Base-by-base conservation (phyloP, 176 grass and related monocot genomes). In the barley (Hordeum vulgare) region DNA sequence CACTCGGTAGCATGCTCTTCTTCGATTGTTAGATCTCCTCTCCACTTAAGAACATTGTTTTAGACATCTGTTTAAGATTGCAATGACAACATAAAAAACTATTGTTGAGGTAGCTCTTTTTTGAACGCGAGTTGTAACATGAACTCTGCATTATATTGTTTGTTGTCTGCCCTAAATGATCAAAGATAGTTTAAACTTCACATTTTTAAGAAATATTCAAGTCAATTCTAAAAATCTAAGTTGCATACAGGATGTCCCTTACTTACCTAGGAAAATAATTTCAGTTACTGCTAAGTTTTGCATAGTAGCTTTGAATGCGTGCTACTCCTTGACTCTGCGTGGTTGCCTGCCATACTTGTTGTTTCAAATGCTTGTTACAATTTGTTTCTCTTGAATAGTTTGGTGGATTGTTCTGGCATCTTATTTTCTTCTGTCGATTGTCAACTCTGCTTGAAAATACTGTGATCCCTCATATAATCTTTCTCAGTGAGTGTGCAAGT, bases 11-110 rank as follows among this genome's bases (percentile, higher is more conserved):
- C 34, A 35, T 35, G 34, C 34, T 35, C 34, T 35, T 5, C 34
- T 35, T 35, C 34, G 4, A 35, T 35, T 5, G 4, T 35, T 35
- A 35, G 4, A 5, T 35, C 34, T 35, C 34, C 6, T 80, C 31
- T 81, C 8, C 51, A 78, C 51, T 82, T 45, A 88, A 67, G 27
- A 47, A 61, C 31, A 7, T 87, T 66, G 11, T 68, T 87, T 25
- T 70, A 37, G 33, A 36, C 10, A 3, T 37, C 15, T 61, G 2
- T 21, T 75, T n/a, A 77, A 71, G 72, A 59, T 70, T 49, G 31
- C 8, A 59, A 59, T 4, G 26, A 31, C 34, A 80, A 66, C 77
- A 47, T 18, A n/a, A 9, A 65, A 64, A 62, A 72, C 28, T 78
- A 77, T 27, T 74, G 70, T 37, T 70, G 69, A 51, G 44, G 61